phyloP scores from a whole-genome alignment of 345 rosid species.

The Salix dunnii region DNA sequence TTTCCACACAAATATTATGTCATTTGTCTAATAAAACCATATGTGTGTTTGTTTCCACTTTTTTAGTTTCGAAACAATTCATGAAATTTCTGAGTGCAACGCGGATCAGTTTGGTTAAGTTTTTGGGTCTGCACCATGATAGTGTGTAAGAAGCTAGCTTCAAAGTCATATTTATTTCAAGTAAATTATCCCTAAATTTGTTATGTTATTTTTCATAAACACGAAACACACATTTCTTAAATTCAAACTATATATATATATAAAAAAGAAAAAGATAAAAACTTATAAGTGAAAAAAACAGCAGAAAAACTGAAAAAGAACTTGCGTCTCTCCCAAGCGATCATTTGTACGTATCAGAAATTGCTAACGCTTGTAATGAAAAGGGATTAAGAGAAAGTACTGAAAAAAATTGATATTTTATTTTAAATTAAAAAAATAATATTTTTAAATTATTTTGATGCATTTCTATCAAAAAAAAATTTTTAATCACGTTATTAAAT shows the following conservation, averaged over 20 bases:
- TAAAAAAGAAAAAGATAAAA: too few species aligned
- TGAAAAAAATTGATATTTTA: too few species aligned
- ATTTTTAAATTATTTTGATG: too few species aligned
- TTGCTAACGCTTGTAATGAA: too few species aligned
- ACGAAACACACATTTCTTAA: background rate
- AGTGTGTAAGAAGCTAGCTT: background rate
- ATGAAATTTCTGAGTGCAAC: background rate
- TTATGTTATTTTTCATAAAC: background rate
- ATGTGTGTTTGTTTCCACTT: background rate
- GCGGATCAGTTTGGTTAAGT: background rate
- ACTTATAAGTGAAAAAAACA: too few species aligned
- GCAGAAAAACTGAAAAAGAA: too few species aligned
- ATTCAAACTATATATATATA: background rate
- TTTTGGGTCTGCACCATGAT: background rate
- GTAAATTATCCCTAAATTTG: background rate
- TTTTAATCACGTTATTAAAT: too few species aligned
- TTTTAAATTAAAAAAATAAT: too few species aligned
- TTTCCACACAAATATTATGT: conserved; percentile 38
- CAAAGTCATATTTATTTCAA: background rate
- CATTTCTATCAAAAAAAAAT: too few species aligned
- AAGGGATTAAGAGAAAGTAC: too few species aligned
- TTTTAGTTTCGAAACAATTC: background rate
- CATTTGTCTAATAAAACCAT: background rate
- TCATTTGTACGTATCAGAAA: too few species aligned
- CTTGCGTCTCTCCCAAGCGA: too few species aligned